Percentiles rank a stretch among this genome's conserved stretches.
These are phyloP conservation scores for Spizellomyces punctatus DNA, from an alignment of 192 early-diverging fungal genomes.

Conservation along the genomic window DNA sequence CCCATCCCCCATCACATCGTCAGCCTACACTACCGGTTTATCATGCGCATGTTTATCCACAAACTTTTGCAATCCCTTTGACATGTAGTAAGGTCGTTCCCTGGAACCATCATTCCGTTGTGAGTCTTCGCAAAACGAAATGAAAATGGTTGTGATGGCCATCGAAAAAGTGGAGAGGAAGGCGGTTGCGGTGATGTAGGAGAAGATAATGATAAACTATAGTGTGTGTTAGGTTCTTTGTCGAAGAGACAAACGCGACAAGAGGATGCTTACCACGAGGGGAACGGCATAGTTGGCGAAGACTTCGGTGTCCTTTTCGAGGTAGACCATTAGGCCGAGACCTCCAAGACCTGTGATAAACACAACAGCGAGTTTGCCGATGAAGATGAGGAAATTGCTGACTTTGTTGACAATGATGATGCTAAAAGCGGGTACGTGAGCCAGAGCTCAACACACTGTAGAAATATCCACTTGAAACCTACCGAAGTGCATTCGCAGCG, in stretches of 20 bases:
- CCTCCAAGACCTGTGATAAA: constrained; percentile 32
- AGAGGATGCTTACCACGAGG: constrained; percentile 9
- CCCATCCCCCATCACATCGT: not conserved
- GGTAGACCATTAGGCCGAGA: constrained; percentile 32
- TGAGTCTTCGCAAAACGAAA: constrained; percentile 55
- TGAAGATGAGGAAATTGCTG: constrained; percentile 47
- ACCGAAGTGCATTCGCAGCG: constrained; percentile 49
- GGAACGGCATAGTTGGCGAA: constrained; percentile 37
- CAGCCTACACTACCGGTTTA: constrained; percentile 15
- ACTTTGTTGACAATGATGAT: constrained; percentile 45
- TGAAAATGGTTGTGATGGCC: constrained; percentile 59
- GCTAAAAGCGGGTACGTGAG: not conserved
- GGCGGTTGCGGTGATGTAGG: constrained; percentile 44
- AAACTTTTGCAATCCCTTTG: constrained; percentile 32
- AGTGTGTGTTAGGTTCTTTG: constrained; percentile 7
- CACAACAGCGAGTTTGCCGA: constrained; percentile 56
- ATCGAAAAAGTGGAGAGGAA: constrained; percentile 55
- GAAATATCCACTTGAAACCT: not conserved
- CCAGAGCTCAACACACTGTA: too few relatives aligned
- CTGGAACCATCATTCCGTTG: constrained; percentile 57
- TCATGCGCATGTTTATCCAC: constrained; percentile 24
- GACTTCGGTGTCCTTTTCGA: constrained; percentile 14
- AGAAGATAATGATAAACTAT: constrained; percentile 38
- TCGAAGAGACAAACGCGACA: not conserved
- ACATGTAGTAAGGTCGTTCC: constrained; percentile 57